Evolutionary conservation across 345 rosid species (phyloP), one percentile per base, ranked within the genome.

Genomic region (Eucalyptus curtisii): DNA sequence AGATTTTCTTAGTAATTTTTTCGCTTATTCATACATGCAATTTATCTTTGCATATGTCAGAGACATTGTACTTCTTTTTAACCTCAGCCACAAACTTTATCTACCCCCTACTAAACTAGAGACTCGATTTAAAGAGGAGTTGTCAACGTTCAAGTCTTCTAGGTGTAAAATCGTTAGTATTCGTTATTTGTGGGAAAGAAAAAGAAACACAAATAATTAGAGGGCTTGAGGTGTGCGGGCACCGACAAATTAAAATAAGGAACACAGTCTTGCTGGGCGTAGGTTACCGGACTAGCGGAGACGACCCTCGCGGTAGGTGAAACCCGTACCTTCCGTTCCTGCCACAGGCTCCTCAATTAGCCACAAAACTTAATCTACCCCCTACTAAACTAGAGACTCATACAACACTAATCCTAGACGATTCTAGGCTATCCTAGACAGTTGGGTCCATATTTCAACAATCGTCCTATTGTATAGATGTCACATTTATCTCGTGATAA

Each of bases 261-360:
- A 52, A 52, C 19, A 9, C 2, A 7, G 0, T 52, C 1, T 50
- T 50, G 2, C 0, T 7, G 1, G 55, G 2, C 4, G 2, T 4
- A 3, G 4, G 22, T 50, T 52, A 52, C 0, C 4, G 2, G 1
- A 52, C 4, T 52, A 52, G 24, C 0, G 55, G 4, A 24, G 24
- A 7, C 0, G 24, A 19, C 9, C 55, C 55, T 52, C 4, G 0
- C 4, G 2, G 24, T 52, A 52, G 10, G 24, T 17, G 55, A 52
- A 52, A 52, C 55, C 55, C 10, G 10, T 52, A 52, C 55, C 55
- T 52, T 52, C 55, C 55, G 2, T 50, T 16, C 53, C 4, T 7
- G 22, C 2, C 4, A 50, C 0, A 17, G 53, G 53, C 53, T 50
- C 8, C 53, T 17, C 4, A 17, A 50, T 20, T 3, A 42, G 14